Percentiles rank a stretch among this genome's conserved stretches.
Conservation (phyloP, 2,329 filamentous ascomycete genomes). For the Stagonosporopsis tanaceti region DNA sequence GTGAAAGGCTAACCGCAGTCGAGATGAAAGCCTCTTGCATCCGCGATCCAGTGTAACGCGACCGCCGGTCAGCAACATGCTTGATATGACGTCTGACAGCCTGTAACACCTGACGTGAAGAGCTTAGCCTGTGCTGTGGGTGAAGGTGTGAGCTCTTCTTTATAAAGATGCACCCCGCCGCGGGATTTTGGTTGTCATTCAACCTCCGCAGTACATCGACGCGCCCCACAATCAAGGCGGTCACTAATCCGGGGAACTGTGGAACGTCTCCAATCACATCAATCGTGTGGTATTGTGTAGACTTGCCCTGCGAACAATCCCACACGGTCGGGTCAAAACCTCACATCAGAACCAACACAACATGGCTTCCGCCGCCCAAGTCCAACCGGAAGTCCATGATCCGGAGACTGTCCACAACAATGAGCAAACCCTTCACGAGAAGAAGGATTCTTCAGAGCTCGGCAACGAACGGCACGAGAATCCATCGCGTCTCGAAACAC, state of each 20-base stretch:
- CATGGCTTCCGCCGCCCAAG: constrained; percentile 16
- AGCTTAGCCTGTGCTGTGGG: constrained; percentile 3
- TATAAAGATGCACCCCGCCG: constrained; percentile 12
- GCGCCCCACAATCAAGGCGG: constrained; percentile 12
- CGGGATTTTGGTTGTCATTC: background rate
- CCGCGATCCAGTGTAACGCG: constrained; percentile 9
- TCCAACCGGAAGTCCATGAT: constrained; percentile 28
- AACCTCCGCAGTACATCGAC: background rate
- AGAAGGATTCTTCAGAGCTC: constrained; percentile 35
- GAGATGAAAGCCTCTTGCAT: constrained; percentile 1
- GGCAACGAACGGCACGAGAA: constrained; percentile 32
- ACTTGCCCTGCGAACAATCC: background rate
- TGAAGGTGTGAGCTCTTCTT: background rate
- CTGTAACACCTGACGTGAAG: constrained; percentile 6
- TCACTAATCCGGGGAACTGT: constrained; percentile 8
- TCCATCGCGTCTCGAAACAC: constrained; percentile 21
- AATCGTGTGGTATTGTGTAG: background rate
- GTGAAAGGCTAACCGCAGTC: constrained; percentile 11
- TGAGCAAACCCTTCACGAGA: constrained; percentile 28
- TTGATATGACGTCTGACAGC: constrained; percentile 16
- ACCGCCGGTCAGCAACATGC: constrained; percentile 12
- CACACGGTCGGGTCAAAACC: background rate
- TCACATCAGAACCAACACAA: background rate
- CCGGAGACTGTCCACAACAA: constrained; percentile 25
- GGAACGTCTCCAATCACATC: background rate